Evolutionary conservation across 306 rosid genomes (phyloP), one percentile per base, ranked within the genome.

Genomic region (Sindora glabra): DNA sequence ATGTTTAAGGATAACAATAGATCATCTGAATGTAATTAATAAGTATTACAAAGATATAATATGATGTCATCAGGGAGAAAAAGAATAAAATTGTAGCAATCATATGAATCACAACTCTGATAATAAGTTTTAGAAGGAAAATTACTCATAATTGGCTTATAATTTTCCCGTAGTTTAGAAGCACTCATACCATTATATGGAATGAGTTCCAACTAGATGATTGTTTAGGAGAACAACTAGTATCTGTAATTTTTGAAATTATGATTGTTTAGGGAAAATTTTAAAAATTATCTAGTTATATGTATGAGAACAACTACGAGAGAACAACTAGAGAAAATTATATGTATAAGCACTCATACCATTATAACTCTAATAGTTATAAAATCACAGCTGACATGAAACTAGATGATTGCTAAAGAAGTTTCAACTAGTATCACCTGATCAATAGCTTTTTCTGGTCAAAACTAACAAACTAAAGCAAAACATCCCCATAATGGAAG

Each of bases 351-450:
- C n/a, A n/a, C n/a, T n/a, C n/a, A n/a, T n/a, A n/a, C n/a, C n/a
- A n/a, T n/a, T n/a, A n/a, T n/a, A n/a, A n/a, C n/a, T n/a, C n/a
- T n/a, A n/a, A n/a, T n/a, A n/a, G n/a, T n/a, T n/a, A n/a, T n/a
- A n/a, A n/a, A n/a, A n/a, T n/a, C n/a, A n/a, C n/a, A 63, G 61
- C 53, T 62, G 69, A 71, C 62, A 56, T 34, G 61, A 61, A 59
- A 1, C 67, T 42, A 71, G 69, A 52, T 37, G 67, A 54, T 17
- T 64, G 26, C 21, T 15, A 19, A 44, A 56, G 18, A 52, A 65
- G 60, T 25, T 69, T 54, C 66, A 49, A 60, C 46, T 21, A 59
- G 36, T 49, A 26, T 10, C 58, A 52, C 65, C 42, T 32, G 15
- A 14, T 30, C 39, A 38, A 77, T 50, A 53, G 24, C 54, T 36